A percentile compares a stretch with the other conserved stretches of the same genome.
These are phyloP conservation scores for Dactylella cylindrospora DNA, from an alignment of 2,329 filamentous ascomycete genomes.

Conservation along the genomic window DNA sequence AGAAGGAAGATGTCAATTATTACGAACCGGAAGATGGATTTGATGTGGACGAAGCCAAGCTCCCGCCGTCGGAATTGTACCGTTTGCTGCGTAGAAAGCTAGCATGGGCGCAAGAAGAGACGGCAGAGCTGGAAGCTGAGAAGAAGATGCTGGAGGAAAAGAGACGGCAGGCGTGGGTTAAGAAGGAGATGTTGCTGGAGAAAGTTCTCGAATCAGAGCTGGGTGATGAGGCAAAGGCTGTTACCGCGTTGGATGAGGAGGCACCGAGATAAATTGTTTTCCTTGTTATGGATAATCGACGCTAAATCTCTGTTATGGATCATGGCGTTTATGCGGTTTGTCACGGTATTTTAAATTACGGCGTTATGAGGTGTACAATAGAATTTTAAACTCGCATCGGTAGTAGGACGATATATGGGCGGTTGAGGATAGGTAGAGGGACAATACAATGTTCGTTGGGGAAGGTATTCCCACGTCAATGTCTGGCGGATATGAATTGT, in stretches of 20 bases:
- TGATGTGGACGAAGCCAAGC: conserved; percentile 45
- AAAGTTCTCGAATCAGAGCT: conserved; percentile 72
- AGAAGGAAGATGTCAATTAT: conserved; percentile 39
- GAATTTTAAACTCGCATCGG: too few species aligned
- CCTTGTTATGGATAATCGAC: too few species aligned
- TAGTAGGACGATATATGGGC: too few species aligned
- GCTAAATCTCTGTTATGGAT: too few species aligned
- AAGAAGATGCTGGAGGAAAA: conserved; percentile 66
- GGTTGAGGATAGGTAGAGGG: too few species aligned
- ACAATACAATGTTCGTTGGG: too few species aligned
- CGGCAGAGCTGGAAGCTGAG: conserved; percentile 65
- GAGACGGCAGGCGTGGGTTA: conserved; percentile 72
- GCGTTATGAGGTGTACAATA: too few species aligned
- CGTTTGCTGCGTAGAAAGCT: conserved; percentile 64
- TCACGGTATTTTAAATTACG: too few species aligned
- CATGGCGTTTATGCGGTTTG: too few species aligned
- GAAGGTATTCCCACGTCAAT: too few species aligned
- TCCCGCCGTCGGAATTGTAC: conserved; percentile 67
- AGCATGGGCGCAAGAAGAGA: conserved; percentile 70
- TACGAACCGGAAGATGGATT: conserved; percentile 48
- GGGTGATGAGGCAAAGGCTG: conserved; percentile 61
- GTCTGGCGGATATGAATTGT: too few species aligned
- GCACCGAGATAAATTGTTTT: conserved; percentile 11
- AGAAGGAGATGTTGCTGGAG: conserved; percentile 77
- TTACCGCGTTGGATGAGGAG: conserved; percentile 52